Evolutionary conservation across 805 yeast genomes (phyloP), one percentile per base, ranked within the genome.

Genomic region (Candida maltosa): DNA sequence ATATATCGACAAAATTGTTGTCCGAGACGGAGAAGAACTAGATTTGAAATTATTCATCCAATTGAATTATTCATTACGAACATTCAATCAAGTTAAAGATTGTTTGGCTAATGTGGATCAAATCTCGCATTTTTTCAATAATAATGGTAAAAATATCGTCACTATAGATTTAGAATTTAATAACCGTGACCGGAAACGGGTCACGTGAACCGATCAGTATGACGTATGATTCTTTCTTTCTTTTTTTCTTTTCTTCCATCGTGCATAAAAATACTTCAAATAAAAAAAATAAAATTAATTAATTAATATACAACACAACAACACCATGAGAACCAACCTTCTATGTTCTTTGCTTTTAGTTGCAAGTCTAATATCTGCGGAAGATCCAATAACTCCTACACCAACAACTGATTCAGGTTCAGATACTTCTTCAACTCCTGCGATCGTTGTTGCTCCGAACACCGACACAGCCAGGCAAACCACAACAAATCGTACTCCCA

Each of bases 61-160:
- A 18, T 26, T 40, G 28, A 28, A 40, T 25, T 40, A 40, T 19
- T 26, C 40, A 2, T 28, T 40, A 16, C 33, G 33, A n/a, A 18
- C 40, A 10, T 40, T 40, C 15, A 32, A 37, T 29, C 40, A 40
- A 14, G 38, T 36, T 3, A 40, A 40, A 16, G 40, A 40, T 26
- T 40, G 43, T 19, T 31, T 40, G 17, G 22, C 21, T 11, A 35
- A 40, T 25, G 26, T 40, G 11, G 36, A 40, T 25, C 29, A 26
- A 15, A 33, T 38, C 10, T 33, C 38, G 4, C 33, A 15, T 28
- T 34, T 25, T 16, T 38, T 38, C 16, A 34, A 31, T 18, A 19
- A 11, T 15, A 21, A 31, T 17, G 26, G 24, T 26, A 12, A 22
- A 7, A 37, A 38, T 24, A 38, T 17, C 6, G 32, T 38, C 6